phyloP scores from a whole-genome alignment of 176 grass and related monocot species.

The Luzula sylvatica region DNA sequence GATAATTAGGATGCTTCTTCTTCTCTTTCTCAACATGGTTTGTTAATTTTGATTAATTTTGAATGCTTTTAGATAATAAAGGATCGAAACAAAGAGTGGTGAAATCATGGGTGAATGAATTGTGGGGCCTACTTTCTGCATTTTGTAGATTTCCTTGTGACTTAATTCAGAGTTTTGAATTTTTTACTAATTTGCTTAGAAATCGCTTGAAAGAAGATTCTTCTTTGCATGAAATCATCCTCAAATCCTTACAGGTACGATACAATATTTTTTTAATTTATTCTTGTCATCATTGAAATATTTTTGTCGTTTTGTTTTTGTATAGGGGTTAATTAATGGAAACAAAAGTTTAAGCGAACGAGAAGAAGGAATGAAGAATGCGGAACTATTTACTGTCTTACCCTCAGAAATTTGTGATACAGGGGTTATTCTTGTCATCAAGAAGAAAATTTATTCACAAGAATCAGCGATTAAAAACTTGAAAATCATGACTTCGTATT shows the following conservation, averaged over 20 bases:
- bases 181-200: constrained; percentile 54
- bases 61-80: constrained; percentile 71
- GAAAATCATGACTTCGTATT: constrained; percentile 53
- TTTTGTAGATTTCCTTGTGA: constrained; percentile 75
- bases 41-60: no score
- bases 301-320: constrained; percentile 7
- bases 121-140: constrained; percentile 82
- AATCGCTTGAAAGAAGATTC: constrained; percentile 38
- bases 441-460: constrained; percentile 37
- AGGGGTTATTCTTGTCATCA: no score
- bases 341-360: constrained; percentile 45
- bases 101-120: constrained; percentile 32
- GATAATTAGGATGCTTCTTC: no score
- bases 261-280: neutral
- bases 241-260: constrained; percentile 66
- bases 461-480: constrained; percentile 56
- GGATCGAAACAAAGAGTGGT: constrained; percentile 32
- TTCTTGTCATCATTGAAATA: neutral
- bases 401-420: constrained; percentile 24
- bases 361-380: constrained; percentile 29
- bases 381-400: constrained; percentile 30
- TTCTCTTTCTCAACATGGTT: no score
- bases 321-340: constrained; percentile 64
- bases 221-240: constrained; percentile 48
- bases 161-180: constrained; percentile 38